Evolutionary conservation across 495 filamentous ascomycete species (phyloP).

Genomic region (Usnea hakonensis): DNA sequence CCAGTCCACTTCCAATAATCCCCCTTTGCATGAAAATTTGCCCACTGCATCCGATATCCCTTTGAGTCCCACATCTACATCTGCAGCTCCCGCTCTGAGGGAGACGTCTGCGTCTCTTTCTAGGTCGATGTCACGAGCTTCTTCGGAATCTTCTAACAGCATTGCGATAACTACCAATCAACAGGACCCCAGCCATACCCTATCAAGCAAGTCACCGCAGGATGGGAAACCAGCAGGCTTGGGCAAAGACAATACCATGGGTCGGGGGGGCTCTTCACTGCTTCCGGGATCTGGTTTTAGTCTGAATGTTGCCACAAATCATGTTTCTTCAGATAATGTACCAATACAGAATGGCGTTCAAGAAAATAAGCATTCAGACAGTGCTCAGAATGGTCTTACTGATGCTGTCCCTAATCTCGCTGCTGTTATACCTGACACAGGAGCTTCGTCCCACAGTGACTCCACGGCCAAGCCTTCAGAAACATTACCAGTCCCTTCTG

Average conservation of each 20-base stretch:
- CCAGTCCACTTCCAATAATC: constrained; percentile 6
- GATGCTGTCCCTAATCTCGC: constrained; percentile 36
- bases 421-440: constrained; percentile 40
- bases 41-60: constrained; percentile 29
- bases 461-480: constrained; percentile 28
- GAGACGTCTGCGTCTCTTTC: constrained; percentile 40
- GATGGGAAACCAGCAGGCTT: neutral
- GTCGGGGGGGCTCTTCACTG: constrained; percentile 4
- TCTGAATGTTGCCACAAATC: constrained; percentile 52
- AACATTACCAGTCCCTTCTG: constrained; percentile 30
- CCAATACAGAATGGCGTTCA: constrained; percentile 47
- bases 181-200: neutral
- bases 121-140: constrained; percentile 33
- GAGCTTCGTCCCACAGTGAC: constrained; percentile 36
- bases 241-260: neutral
- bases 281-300: constrained; percentile 30
- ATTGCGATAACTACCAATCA: constrained; percentile 13
- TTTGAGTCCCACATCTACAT: constrained; percentile 39
- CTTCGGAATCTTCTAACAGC: constrained; percentile 23
- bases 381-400: constrained; percentile 47
- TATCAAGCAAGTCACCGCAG: neutral
- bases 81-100: constrained; percentile 35
- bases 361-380: constrained; percentile 45
- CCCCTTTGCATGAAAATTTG: constrained; percentile 1
- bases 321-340: constrained; percentile 52